phyloP scores from a whole-genome alignment of 176 grass and related monocot species.

The Puccinellia tenuiflora region DNA sequence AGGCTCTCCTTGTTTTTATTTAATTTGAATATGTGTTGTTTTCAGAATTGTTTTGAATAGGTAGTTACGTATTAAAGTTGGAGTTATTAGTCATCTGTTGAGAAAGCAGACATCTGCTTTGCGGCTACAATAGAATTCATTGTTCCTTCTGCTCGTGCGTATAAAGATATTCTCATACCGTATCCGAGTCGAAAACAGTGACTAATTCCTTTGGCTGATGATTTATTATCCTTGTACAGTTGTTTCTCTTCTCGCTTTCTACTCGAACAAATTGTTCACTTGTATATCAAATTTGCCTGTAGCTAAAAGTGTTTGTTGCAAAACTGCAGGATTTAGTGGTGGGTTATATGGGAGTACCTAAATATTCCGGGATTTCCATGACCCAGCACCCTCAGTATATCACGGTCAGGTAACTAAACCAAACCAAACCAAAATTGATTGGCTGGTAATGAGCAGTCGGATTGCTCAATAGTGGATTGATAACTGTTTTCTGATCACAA shows the following conservation, averaged over 20 bases:
- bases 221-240: background rate
- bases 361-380: conserved; percentile 85
- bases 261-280: background rate
- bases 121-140: background rate
- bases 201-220: background rate
- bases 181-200: background rate
- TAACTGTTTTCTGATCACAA: conserved; percentile 9
- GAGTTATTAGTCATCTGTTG: background rate
- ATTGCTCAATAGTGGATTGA: background rate
- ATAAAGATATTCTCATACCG: background rate
- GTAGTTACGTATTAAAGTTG: background rate
- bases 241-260: background rate
- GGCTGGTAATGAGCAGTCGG: background rate
- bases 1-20: conserved; percentile 31
- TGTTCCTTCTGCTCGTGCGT: background rate
- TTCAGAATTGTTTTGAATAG: background rate
- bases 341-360: conserved; percentile 95
- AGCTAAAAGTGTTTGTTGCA: background rate
- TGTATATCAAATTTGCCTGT: background rate
- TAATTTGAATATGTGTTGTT: background rate
- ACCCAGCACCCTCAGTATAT: conserved; percentile 93
- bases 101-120: background rate
- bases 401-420: conserved; percentile 67
- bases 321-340: conserved; percentile 91
- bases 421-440: background rate